Percentiles rank a stretch among this genome's conserved stretches.
Evolutionary conservation across 352 stramenopile genomes (phyloP).

Genomic region (Pythium brachiatum): DNA sequence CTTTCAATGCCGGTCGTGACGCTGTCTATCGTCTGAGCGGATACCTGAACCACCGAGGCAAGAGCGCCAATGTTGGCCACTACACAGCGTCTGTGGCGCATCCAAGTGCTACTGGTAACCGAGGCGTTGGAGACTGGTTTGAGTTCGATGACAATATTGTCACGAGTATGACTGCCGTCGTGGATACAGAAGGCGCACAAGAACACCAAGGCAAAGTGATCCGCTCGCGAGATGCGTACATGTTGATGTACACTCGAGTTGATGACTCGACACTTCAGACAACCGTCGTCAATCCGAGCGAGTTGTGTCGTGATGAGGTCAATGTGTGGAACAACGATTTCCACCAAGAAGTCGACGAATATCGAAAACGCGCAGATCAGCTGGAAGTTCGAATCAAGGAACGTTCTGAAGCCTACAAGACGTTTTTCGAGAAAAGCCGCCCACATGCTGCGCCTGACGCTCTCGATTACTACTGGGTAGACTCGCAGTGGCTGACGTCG

Average conservation of each 20-base stretch:
- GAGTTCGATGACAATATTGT: conserved; percentile 83
- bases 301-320: conserved; percentile 44
- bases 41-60: conserved; percentile 81
- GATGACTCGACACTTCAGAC: conserved; percentile 20
- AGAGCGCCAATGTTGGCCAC: conserved; percentile 78
- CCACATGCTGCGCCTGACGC: conserved; percentile 38
- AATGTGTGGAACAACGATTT: conserved; percentile 52
- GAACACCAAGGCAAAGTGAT: conserved; percentile 55
- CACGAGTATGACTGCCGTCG: conserved; percentile 39
- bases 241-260: conserved; percentile 77
- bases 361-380: conserved; percentile 35
- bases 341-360: conserved; percentile 45
- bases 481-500: conserved; percentile 51
- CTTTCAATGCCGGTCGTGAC: conserved; percentile 37
- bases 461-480: conserved; percentile 65
- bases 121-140: conserved; percentile 50
- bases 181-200: conserved; percentile 39
- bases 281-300: neutral
- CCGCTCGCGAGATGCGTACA: conserved; percentile 81
- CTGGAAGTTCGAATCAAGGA: conserved; percentile 54
- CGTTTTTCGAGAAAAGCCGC: conserved; percentile 54
- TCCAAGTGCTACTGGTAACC: conserved; percentile 20
- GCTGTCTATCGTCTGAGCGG: conserved; percentile 67
- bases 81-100: conserved; percentile 84
- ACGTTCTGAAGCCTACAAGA: conserved; percentile 52